A percentile compares a stretch with the other conserved stretches of the same genome.
These are phyloP conservation scores for Epichloe typhina DNA, from an alignment of 2,329 filamentous ascomycete genomes.

Conservation along the genomic window DNA sequence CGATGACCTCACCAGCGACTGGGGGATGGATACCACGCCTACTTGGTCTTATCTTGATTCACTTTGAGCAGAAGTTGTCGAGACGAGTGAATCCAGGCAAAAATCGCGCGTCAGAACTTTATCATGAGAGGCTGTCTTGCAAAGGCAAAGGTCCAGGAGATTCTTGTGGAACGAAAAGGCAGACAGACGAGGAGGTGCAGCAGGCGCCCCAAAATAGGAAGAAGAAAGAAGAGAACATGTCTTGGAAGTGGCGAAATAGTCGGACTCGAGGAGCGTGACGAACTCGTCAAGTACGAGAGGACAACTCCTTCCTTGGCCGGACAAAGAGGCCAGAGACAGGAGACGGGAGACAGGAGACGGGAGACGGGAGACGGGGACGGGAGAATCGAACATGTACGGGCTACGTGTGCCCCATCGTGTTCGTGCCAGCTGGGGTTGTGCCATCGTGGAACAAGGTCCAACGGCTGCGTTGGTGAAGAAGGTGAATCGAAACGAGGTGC, in stretches of 20 bases:
- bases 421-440: not conserved
- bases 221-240: not conserved
- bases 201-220: not conserved
- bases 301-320: not conserved
- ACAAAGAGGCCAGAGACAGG: not conserved
- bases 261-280: not conserved
- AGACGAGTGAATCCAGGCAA: not conserved
- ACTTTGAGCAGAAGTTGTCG: not conserved
- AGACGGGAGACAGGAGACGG: not conserved
- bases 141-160: too few species aligned
- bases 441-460: not conserved
- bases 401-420: too few species aligned
- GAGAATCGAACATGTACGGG: not conserved
- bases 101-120: not conserved
- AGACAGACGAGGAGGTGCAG: not conserved
- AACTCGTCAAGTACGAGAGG: not conserved
- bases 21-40: not conserved
- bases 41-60: not conserved
- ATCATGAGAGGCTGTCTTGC: not conserved
- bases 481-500: slow-evolving; percentile 2
- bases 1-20: not conserved
- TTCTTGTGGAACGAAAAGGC: not conserved
- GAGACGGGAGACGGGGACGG: not conserved
- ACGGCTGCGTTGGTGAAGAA: not conserved
- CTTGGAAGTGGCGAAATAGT: not conserved